phyloP scores from a whole-genome alignment of 495 filamentous ascomycete species.

The Astrothelium macrocarpum region DNA sequence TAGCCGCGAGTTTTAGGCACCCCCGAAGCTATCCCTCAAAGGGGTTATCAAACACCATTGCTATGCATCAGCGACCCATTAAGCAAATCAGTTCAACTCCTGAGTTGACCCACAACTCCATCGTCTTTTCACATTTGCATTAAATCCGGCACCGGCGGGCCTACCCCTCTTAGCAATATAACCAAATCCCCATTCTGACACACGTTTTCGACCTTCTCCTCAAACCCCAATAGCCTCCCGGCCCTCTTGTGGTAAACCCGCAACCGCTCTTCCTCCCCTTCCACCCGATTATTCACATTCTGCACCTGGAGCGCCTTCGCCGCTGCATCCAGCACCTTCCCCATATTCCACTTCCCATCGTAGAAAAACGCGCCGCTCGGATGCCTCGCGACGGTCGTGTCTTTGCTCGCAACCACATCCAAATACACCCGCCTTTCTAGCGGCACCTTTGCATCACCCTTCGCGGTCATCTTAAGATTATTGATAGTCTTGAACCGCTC shows the following conservation, averaged over 20 bases:
- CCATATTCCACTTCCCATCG: slow-evolving; percentile 76
- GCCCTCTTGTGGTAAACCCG: slow-evolving; percentile 87
- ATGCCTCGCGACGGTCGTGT: slow-evolving; percentile 55
- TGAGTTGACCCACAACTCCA: neutral
- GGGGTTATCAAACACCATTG: neutral
- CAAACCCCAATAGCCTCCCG: slow-evolving; percentile 75
- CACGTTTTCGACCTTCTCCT: slow-evolving; percentile 64
- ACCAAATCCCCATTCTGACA: slow-evolving; percentile 75
- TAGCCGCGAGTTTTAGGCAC: too few relatives aligned
- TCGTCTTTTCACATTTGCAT: slow-evolving; percentile 25
- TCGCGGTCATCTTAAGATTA: slow-evolving; percentile 70
- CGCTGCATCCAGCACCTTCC: slow-evolving; percentile 77
- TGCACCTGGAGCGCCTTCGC: slow-evolving; percentile 63
- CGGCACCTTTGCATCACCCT: slow-evolving; percentile 74
- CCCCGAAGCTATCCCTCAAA: neutral
- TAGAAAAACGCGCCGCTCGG: slow-evolving; percentile 66
- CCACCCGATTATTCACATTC: slow-evolving; percentile 29
- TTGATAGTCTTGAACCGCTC: slow-evolving; percentile 56
- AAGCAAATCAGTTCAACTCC: neutral
- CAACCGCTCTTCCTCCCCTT: slow-evolving; percentile 46
- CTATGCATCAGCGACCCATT: neutral
- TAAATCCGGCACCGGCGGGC: slow-evolving; percentile 45
- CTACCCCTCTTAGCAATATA: slow-evolving; percentile 78
- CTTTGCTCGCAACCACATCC: slow-evolving; percentile 75
- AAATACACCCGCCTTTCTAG: slow-evolving; percentile 75